These are phyloP conservation scores for Acidiella bohemica DNA, from an alignment of 495 filamentous ascomycete species.

Conservation along the genomic window DNA sequence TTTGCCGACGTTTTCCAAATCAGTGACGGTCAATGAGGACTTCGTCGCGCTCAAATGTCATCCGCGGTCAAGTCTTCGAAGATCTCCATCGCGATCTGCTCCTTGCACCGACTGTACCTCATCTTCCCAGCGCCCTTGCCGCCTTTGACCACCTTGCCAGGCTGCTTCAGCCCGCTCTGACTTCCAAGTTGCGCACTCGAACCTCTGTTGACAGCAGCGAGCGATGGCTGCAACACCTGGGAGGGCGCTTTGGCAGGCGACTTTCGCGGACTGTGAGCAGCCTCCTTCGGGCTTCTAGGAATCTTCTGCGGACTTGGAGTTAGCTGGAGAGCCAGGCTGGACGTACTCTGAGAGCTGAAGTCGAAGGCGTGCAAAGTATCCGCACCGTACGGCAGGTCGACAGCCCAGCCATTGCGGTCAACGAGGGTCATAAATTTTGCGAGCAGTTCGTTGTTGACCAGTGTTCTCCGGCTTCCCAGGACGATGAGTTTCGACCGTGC, in stretches of 20 bases:
- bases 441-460: conserved; percentile 63
- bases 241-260: no score
- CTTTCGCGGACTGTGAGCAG: not conserved
- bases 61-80: conserved; percentile 13
- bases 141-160: conserved; percentile 12
- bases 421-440: conserved; percentile 61
- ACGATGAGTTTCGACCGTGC: conserved; percentile 83
- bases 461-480: conserved; percentile 63
- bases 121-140: not conserved
- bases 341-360: conserved; percentile 11
- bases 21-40: no score
- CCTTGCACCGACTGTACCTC: not conserved
- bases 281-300: not conserved
- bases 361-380: conserved; percentile 13
- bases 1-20: no score
- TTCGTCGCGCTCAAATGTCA: conserved; percentile 10
- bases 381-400: conserved; percentile 50
- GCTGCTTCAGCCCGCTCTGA: conserved; percentile 1
- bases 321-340: not conserved
- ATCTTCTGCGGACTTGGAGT: conserved; percentile 4
- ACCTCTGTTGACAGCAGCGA: conserved; percentile 11
- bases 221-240: conserved; percentile 9
- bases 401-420: conserved; percentile 58
- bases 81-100: conserved; percentile 9
- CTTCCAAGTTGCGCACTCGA: not conserved